Evolutionary conservation across 2,329 filamentous ascomycete species (phyloP).

Genomic region (Diatrype stigma): DNA sequence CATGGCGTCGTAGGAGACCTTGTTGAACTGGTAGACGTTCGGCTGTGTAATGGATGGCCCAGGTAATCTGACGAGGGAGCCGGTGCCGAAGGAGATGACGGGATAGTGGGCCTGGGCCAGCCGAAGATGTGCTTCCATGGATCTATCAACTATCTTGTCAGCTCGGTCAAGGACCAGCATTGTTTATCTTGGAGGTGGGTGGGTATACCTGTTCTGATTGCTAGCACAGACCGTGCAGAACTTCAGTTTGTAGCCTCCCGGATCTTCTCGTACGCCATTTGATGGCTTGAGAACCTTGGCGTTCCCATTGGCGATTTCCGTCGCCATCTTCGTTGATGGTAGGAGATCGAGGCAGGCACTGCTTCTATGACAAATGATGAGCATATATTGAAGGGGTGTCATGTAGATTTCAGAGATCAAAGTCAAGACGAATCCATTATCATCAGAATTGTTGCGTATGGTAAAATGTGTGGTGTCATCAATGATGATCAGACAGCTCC

Average conservation of each 20-base stretch:
- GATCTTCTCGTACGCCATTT: conserved; percentile 45
- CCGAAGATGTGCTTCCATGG: conserved; percentile 98
- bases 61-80: conserved; percentile 87
- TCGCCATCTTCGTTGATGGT: conserved; percentile 12
- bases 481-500: conserved; percentile 71
- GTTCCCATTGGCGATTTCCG: conserved; percentile 40
- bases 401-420: too few relatives aligned
- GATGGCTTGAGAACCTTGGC: conserved; percentile 25
- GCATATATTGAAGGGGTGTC: conserved; percentile 1
- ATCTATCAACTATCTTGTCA: conserved; percentile 43
- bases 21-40: conserved; percentile 98
- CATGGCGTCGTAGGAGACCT: conserved; percentile 91
- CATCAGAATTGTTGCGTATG: conserved; percentile 53
- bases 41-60: conserved; percentile 88
- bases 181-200: background rate
- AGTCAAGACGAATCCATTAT: too few relatives aligned
- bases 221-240: conserved; percentile 99
- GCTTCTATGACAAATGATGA: background rate
- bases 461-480: conserved; percentile 54
- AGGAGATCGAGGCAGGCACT: background rate
- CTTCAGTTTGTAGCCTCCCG: conserved; percentile 76
- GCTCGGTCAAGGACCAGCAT: background rate
- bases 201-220: conserved; percentile 83
- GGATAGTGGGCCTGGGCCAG: conserved; percentile 83
- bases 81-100: conserved; percentile 97